Conservation (phyloP, 192 early-diverging fungal species). For the Mortierella alpina region DNA sequence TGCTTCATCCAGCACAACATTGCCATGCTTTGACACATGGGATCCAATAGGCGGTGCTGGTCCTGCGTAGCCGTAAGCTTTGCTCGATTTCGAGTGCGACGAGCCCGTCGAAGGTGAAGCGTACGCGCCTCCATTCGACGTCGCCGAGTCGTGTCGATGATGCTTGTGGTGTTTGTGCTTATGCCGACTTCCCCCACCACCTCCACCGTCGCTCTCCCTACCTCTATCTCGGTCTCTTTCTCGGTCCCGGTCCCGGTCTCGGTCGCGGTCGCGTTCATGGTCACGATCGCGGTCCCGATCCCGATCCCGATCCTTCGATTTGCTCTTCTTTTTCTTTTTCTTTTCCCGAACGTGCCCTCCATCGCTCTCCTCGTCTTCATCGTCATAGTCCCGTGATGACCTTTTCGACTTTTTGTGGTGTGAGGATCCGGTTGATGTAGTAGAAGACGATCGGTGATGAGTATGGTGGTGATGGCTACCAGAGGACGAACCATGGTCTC, state of each 20-base stretch:
- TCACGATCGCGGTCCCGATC: conserved; percentile 35
- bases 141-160: conserved; percentile 20
- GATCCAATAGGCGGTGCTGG: conserved; percentile 9
- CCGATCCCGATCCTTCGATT: conserved; percentile 42
- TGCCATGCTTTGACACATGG: conserved; percentile 3
- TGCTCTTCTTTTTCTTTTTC: conserved; percentile 52
- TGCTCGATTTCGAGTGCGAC: background rate
- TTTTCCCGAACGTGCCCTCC: conserved; percentile 26
- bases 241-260: conserved; percentile 8
- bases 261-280: conserved; percentile 26
- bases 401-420: conserved; percentile 46
- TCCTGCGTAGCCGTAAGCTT: background rate
- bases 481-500: conserved; percentile 31
- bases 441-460: conserved; percentile 33
- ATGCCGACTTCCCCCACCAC: conserved; percentile 25
- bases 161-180: conserved; percentile 41
- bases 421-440: conserved; percentile 29
- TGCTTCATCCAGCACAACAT: background rate
- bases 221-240: conserved; percentile 4
- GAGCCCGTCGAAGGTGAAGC: background rate
- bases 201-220: conserved; percentile 8
- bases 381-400: conserved; percentile 41
- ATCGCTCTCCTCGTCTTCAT: conserved; percentile 27
- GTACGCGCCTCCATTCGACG: conserved; percentile 11
- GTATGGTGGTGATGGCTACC: conserved; percentile 3